phyloP scores from a whole-genome alignment of 2,329 filamentous ascomycete genomes.

The Aspergillus latus region DNA sequence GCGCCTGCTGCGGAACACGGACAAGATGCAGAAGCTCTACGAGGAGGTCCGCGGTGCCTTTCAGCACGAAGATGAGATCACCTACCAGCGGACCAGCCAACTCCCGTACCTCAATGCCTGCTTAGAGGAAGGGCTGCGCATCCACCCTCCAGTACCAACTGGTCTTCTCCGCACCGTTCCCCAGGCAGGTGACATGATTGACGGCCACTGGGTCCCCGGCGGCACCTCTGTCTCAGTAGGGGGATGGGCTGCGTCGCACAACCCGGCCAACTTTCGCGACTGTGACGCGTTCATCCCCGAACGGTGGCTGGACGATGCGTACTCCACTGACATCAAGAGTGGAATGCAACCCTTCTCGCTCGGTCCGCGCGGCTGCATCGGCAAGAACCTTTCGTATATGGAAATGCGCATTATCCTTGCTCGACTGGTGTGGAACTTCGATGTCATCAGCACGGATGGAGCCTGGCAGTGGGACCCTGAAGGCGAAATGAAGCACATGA shows the following conservation, averaged over 20 bases:
- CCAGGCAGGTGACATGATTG: slow-evolving; percentile 37
- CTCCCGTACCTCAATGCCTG: slow-evolving; percentile 46
- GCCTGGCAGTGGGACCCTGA: slow-evolving; percentile 1
- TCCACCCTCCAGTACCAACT: slow-evolving; percentile 48
- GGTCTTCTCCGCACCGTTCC: slow-evolving; percentile 40
- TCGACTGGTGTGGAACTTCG: slow-evolving; percentile 17
- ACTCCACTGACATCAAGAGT: not conserved
- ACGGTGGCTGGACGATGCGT: slow-evolving; percentile 13
- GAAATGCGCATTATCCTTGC: slow-evolving; percentile 16
- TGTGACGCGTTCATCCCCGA: slow-evolving; percentile 10
- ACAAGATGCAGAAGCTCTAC: slow-evolving; percentile 39
- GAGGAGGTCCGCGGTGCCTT: slow-evolving; percentile 41
- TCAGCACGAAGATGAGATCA: slow-evolving; percentile 16
- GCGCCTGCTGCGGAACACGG: slow-evolving; percentile 42
- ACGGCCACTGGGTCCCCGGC: slow-evolving; percentile 39
- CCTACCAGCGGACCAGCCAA: slow-evolving; percentile 3
- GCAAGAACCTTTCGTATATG: slow-evolving; percentile 7
- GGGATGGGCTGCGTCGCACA: slow-evolving; percentile 3
- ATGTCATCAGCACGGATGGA: slow-evolving; percentile 1
- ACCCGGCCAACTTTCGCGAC: slow-evolving; percentile 8
- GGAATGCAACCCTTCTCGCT: slow-evolving; percentile 17
- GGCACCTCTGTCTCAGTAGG: slow-evolving; percentile 3
- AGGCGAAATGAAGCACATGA: slow-evolving; percentile 2
- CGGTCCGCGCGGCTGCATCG: slow-evolving; percentile 14
- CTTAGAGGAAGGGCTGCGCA: slow-evolving; percentile 48